Conservation (phyloP, 129 eudicot species). For the Chrysanthemum lavandulifolium region DNA sequence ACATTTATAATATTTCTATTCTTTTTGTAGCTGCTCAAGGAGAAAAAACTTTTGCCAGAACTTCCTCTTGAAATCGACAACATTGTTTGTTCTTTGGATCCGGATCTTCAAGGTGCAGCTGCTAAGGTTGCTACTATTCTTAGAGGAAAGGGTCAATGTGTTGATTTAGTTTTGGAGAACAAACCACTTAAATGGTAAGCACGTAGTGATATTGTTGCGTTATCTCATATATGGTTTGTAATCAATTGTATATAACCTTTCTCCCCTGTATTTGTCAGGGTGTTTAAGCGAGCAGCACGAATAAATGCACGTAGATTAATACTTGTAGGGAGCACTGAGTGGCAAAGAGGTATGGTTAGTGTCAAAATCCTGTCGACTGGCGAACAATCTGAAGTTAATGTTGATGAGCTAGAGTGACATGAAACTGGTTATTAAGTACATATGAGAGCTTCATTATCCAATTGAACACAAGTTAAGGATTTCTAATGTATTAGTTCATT, state of each 20-base stretch:
- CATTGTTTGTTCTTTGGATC: constrained; percentile 83
- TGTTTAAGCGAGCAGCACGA: constrained; percentile 76
- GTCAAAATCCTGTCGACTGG: constrained; percentile 85
- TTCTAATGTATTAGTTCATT: too few relatives aligned
- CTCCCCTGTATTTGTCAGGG: constrained; percentile 40
- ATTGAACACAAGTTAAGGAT: not conserved
- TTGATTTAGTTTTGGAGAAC: constrained; percentile 87
- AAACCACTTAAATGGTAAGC: constrained; percentile 85
- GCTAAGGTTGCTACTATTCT: constrained; percentile 67
- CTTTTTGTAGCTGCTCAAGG: constrained; percentile 49
- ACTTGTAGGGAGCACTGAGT: constrained; percentile 73
- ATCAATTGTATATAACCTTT: not conserved
- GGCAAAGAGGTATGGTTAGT: constrained; percentile 82
- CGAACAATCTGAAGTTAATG: constrained; percentile 65
- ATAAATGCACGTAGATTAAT: constrained; percentile 76
- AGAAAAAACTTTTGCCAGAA: constrained; percentile 69
- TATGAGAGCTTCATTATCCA: not conserved
- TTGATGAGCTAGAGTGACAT: constrained; percentile 59
- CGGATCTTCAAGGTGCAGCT: constrained; percentile 80
- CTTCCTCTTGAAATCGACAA: constrained; percentile 56
- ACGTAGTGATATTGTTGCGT: constrained; percentile 1
- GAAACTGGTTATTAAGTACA: constrained; percentile 10
- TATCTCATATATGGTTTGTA: not conserved
- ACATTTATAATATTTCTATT: constrained; percentile 2
- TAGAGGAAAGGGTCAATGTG: constrained; percentile 83